Conservation (phyloP, 106 monocot genomes). For the Xerophyta viscosa region DNA sequence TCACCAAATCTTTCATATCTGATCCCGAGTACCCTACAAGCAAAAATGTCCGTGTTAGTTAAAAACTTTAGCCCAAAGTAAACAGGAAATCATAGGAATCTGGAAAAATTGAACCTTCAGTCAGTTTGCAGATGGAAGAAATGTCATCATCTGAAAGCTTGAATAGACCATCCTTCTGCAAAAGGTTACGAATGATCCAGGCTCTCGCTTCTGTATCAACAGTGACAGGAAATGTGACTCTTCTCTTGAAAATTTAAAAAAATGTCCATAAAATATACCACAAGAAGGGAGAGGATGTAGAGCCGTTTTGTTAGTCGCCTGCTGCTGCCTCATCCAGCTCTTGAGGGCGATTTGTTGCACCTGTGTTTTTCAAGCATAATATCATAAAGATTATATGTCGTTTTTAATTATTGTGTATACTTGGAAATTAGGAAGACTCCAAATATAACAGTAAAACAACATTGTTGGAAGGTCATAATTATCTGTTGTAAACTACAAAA, state of each 20-base stretch:
- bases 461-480: too few relatives aligned
- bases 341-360: constrained; percentile 96
- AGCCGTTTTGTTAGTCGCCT: constrained; percentile 82
- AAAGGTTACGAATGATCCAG: constrained; percentile 73
- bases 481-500: too few relatives aligned
- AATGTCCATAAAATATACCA: too few relatives aligned
- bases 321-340: constrained; percentile 98
- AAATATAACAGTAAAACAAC: too few relatives aligned
- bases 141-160: constrained; percentile 80
- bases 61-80: too few relatives aligned
- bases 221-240: background rate
- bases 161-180: constrained; percentile 94
- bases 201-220: constrained; percentile 78
- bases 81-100: too few relatives aligned
- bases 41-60: too few relatives aligned
- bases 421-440: too few relatives aligned
- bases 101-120: constrained; percentile 45
- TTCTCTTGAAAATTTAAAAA: background rate
- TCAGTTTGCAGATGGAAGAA: constrained; percentile 64
- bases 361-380: constrained; percentile 25
- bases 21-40: constrained; percentile 86
- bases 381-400: too few relatives aligned
- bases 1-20: constrained; percentile 97
- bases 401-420: too few relatives aligned
- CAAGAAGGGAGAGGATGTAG: constrained; percentile 95